phyloP scores from a whole-genome alignment of 2,329 filamentous ascomycete species.

The Xylaria sp. region DNA sequence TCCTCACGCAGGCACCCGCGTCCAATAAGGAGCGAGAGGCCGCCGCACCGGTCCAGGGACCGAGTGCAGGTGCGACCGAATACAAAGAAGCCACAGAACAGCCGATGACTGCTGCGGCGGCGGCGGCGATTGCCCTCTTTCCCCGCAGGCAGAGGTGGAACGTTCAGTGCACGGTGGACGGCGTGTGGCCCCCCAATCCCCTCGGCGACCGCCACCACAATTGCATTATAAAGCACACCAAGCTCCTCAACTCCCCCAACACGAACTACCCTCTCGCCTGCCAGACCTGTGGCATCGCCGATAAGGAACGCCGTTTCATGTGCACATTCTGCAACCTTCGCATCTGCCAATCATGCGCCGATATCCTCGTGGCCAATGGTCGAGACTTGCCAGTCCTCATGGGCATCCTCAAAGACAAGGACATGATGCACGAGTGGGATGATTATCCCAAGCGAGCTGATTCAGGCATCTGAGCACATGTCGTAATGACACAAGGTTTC shows the following conservation, averaged over 20 bases:
- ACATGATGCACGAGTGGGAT: constrained; percentile 31
- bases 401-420: constrained; percentile 46
- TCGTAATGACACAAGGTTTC: neutral
- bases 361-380: constrained; percentile 54
- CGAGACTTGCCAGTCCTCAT: constrained; percentile 59
- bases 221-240: constrained; percentile 61
- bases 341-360: constrained; percentile 62
- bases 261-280: constrained; percentile 63
- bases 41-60: constrained; percentile 17
- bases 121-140: constrained; percentile 42
- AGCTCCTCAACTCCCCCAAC: constrained; percentile 62
- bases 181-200: constrained; percentile 52
- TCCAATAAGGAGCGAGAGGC: constrained; percentile 40
- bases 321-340: constrained; percentile 64
- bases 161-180: constrained; percentile 28
- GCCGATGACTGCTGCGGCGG: constrained; percentile 24
- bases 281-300: constrained; percentile 62
- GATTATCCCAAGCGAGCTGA: constrained; percentile 21
- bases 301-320: constrained; percentile 58
- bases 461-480: constrained; percentile 4
- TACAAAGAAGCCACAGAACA: neutral
- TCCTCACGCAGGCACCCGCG: constrained; percentile 8
- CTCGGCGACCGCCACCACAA: constrained; percentile 55
- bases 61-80: neutral
- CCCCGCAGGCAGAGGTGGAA: constrained; percentile 35